phyloP scores from a whole-genome alignment of 371 early-diverging fungal genomes.

The Lichtheimia ornata region DNA sequence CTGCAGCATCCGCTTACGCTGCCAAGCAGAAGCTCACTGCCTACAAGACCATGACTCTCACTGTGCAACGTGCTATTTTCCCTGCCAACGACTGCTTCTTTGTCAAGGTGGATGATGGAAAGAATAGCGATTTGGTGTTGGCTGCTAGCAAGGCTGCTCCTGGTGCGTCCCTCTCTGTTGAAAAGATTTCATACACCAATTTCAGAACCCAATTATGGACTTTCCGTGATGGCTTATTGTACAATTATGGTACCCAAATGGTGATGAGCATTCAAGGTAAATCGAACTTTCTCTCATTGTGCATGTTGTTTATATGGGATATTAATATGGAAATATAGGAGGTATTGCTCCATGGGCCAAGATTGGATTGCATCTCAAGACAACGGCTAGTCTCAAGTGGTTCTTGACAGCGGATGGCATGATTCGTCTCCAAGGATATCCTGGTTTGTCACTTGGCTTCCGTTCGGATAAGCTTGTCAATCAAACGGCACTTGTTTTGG shows the following conservation, averaged over 20 bases:
- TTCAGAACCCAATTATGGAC: constrained; percentile 55
- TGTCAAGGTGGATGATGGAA: constrained; percentile 28
- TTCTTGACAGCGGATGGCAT: constrained; percentile 37
- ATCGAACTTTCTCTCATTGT: neutral
- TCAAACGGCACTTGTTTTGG: constrained; percentile 4
- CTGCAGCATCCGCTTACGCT: constrained; percentile 24
- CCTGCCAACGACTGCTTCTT: constrained; percentile 44
- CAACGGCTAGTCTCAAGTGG: constrained; percentile 38
- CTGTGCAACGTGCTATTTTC: constrained; percentile 33
- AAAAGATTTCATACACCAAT: constrained; percentile 29
- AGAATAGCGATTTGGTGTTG: constrained; percentile 32
- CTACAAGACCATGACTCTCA: constrained; percentile 21
- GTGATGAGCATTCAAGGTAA: constrained; percentile 45
- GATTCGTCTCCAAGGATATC: constrained; percentile 37
- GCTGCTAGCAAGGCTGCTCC: constrained; percentile 20
- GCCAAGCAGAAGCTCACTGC: constrained; percentile 16
- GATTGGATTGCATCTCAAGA: constrained; percentile 25
- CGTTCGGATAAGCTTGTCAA: constrained; percentile 3
- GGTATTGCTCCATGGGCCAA: constrained; percentile 18
- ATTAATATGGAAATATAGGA: constrained; percentile 10
- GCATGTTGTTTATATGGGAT: neutral
- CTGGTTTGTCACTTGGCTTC: constrained; percentile 28
- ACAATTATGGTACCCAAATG: constrained; percentile 52
- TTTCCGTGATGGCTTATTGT: constrained; percentile 48
- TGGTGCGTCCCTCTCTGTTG: constrained; percentile 22